Evolutionary conservation across 495 filamentous ascomycete species (phyloP), one percentile per base, ranked within the genome.

Genomic region (Penicillium mononematosum): DNA sequence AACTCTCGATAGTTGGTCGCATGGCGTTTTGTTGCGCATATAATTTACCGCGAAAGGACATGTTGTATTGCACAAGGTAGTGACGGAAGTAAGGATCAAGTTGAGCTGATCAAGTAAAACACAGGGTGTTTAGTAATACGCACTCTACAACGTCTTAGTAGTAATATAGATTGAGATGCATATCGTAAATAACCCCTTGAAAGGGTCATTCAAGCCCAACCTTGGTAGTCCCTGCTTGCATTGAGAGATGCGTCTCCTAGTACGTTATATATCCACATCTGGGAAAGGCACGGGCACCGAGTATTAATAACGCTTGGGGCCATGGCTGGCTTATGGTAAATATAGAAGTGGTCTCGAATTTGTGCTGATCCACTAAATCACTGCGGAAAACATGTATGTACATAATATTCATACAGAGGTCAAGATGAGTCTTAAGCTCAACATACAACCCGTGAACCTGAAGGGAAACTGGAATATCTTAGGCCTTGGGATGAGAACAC

Each of bases 11-110:
- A 96, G 78, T 17, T 90, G 82, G 41, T 78, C 73, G 68, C 96
- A 96, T n/a, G 91, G 14, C 31, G 0, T 17, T 96, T 83, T 63
- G 72, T 96, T 97, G 46, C 93, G 81, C 38, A 84, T 77, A 76
- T 96, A 91, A 61, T 88, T 83, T 7, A 92, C 88, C 43, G 94
- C 84, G 49, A 90, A 93, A 96, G 71, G 81, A 96, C 3, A 17
- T 38, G 34, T 5, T 14, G 10, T 34, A 34, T 34, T 34, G 31
- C 10, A 4, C 31, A 14, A 34, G 31, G 11, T 14, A 12, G 31
- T 14, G 31, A 34, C 4, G 12, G 31, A 14, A 34, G 12, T 12
- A 12, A 34, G 11, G 31, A 34, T 12, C 31, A 5, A 5, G 10
- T 32, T 32, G 36, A n/a, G 36, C 14, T 17, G 36, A 39, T 39